phyloP scores from a whole-genome alignment of 352 stramenopile genomes.

The Phytophthora pinifolia region DNA sequence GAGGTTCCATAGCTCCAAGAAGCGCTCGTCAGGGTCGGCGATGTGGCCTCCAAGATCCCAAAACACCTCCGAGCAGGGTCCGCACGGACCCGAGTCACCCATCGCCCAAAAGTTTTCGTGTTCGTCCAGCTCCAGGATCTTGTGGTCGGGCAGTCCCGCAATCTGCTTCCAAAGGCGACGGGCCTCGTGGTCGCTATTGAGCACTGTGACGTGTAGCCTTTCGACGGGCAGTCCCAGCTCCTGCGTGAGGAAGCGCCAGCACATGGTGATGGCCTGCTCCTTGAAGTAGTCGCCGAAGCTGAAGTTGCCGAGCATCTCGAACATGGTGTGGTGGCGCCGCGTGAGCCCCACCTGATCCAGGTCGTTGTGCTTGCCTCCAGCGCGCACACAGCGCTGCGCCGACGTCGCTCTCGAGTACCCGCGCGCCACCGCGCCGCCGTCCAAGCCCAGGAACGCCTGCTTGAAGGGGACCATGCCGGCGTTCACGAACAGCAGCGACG shows the following conservation, averaged over 20 bases:
- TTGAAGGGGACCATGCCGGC: constrained; percentile 97
- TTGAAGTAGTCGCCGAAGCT: constrained; percentile 99
- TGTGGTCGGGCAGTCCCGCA: constrained; percentile 45
- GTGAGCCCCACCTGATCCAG: constrained; percentile 97
- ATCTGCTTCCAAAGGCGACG: constrained; percentile 59
- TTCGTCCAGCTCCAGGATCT: constrained; percentile 71
- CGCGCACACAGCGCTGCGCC: constrained; percentile 96
- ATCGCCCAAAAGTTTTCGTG: constrained; percentile 98
- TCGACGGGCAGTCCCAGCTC: constrained; percentile 69
- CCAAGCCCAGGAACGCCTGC: constrained; percentile 82
- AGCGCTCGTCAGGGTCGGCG: constrained; percentile 78
- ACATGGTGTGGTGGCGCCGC: constrained; percentile 98
- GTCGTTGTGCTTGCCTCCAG: constrained; percentile 98
- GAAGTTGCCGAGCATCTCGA: constrained; percentile 99
- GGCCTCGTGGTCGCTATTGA: constrained; percentile 64
- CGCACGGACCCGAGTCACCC: constrained; percentile 93
- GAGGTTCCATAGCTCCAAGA: constrained; percentile 97
- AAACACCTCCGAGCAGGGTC: constrained; percentile 95
- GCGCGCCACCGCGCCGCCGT: constrained; percentile 61
- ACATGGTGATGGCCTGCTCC: constrained; percentile 93
- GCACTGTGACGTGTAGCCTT: constrained; percentile 69
- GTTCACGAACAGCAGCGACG: constrained; percentile 96
- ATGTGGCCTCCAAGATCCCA: constrained; percentile 90
- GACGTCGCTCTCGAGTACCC: constrained; percentile 91
- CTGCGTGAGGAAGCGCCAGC: constrained; percentile 94